These are phyloP conservation scores for Ceratonia siliqua DNA, from an alignment of 306 rosid species.

Conservation along the genomic window DNA sequence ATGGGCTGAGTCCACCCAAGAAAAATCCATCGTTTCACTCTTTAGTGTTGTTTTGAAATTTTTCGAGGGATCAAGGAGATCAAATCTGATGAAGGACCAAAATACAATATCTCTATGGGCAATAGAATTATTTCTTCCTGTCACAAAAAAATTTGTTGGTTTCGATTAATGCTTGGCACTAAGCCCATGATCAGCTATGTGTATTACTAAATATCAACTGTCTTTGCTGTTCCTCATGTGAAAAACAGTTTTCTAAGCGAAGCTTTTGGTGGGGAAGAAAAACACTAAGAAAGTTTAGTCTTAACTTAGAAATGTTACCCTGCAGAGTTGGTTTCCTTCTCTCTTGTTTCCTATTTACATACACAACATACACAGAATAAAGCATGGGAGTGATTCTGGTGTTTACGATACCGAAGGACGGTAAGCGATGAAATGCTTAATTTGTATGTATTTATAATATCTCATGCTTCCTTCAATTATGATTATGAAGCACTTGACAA, in stretches of 20 bases:
- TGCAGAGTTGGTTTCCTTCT: constrained; percentile 81
- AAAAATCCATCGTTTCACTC: too few relatives aligned
- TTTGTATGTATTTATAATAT: too few relatives aligned
- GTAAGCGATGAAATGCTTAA: constrained; percentile 35
- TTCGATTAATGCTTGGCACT: too few relatives aligned
- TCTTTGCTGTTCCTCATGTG: neutral
- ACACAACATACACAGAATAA: constrained; percentile 61
- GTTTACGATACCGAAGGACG: constrained; percentile 88
- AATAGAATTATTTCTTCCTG: too few relatives aligned
- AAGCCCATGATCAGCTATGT: too few relatives aligned
- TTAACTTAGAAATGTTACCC: neutral
- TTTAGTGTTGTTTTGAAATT: too few relatives aligned
- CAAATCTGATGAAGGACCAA: too few relatives aligned
- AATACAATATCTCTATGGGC: too few relatives aligned
- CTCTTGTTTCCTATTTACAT: constrained; percentile 74
- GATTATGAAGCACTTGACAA: neutral
- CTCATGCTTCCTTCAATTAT: too few relatives aligned
- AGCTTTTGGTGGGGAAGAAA: neutral
- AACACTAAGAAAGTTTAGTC: neutral
- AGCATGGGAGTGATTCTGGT: constrained; percentile 91
- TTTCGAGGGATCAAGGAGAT: too few relatives aligned
- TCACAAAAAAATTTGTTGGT: too few relatives aligned
- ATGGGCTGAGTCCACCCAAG: too few relatives aligned
- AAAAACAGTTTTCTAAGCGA: neutral
- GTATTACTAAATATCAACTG: neutral